phyloP scores from a whole-genome alignment of 352 stramenopile genomes.

The Phytophthora hibernalis region DNA sequence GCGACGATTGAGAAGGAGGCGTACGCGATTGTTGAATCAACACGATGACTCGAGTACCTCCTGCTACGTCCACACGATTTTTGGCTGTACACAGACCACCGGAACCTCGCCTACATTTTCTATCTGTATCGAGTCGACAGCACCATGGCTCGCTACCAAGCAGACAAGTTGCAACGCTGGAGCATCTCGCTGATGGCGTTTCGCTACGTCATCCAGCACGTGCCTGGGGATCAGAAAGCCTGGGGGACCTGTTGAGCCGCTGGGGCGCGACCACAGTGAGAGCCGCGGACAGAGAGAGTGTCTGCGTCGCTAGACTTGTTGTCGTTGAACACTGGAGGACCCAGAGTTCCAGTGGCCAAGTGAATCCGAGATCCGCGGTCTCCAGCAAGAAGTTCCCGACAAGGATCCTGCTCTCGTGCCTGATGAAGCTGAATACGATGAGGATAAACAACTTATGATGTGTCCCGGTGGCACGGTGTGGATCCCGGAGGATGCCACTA shows the following conservation, averaged over 20 bases:
- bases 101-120: conserved; percentile 28
- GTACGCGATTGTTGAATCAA: neutral
- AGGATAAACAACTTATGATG: neutral
- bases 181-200: neutral
- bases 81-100: conserved; percentile 25
- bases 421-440: neutral
- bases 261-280: neutral
- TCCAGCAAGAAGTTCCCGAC: neutral
- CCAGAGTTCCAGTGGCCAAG: neutral
- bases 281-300: neutral
- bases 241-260: neutral
- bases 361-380: neutral
- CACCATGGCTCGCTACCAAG: conserved; percentile 6
- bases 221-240: neutral
- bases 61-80: conserved; percentile 18
- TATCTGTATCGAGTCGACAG: neutral
- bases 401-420: neutral
- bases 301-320: neutral
- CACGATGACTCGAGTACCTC: conserved; percentile 11
- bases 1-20: conserved; percentile 24
- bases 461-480: neutral
- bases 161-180: neutral
- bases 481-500: neutral
- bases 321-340: neutral
- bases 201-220: neutral